phyloP scores from a whole-genome alignment of 176 grass and related monocot species.

The Puya raimondii region DNA sequence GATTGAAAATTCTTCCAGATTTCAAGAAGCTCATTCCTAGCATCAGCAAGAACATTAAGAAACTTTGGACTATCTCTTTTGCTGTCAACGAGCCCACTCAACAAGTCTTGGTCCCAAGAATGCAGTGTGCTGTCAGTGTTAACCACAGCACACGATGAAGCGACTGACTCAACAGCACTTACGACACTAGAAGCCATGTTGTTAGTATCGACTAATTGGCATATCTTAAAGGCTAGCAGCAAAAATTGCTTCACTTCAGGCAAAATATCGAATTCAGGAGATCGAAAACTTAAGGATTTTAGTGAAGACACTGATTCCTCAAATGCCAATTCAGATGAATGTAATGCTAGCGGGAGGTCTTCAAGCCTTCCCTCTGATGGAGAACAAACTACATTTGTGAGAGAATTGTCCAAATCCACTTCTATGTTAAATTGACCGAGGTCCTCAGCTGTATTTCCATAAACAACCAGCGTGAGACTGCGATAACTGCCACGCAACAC shows the following conservation, averaged over 20 bases:
- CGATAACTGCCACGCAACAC: conserved; percentile 91
- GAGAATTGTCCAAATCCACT: conserved; percentile 78
- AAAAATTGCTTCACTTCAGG: conserved; percentile 60
- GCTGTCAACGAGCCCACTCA: conserved; percentile 4
- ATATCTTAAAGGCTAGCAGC: conserved; percentile 49
- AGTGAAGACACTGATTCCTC: conserved; percentile 57
- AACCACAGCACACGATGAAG: conserved; percentile 41
- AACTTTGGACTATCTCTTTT: conserved; percentile 30
- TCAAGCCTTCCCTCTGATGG: conserved; percentile 87
- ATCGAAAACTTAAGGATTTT: conserved; percentile 53
- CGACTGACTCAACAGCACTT: conserved; percentile 48
- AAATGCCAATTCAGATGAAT: conserved; percentile 57
- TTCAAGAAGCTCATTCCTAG: conserved; percentile 43
- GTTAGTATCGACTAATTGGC: conserved; percentile 37
- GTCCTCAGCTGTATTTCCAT: conserved; percentile 95
- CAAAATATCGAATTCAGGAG: conserved; percentile 43
- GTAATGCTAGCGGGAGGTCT: conserved; percentile 78
- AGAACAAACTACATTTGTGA: conserved; percentile 79
- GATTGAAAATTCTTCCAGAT: conserved; percentile 45
- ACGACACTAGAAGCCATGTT: conserved; percentile 49
- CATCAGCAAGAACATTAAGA: conserved; percentile 33
- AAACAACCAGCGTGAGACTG: conserved; percentile 83
- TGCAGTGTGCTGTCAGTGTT: conserved; percentile 28
- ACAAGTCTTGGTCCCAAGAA: conserved; percentile 38
- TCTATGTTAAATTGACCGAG: conserved; percentile 98